Base-by-base conservation (phyloP, 768 basidiomycete genomes). In the Suillus bovinus region DNA sequence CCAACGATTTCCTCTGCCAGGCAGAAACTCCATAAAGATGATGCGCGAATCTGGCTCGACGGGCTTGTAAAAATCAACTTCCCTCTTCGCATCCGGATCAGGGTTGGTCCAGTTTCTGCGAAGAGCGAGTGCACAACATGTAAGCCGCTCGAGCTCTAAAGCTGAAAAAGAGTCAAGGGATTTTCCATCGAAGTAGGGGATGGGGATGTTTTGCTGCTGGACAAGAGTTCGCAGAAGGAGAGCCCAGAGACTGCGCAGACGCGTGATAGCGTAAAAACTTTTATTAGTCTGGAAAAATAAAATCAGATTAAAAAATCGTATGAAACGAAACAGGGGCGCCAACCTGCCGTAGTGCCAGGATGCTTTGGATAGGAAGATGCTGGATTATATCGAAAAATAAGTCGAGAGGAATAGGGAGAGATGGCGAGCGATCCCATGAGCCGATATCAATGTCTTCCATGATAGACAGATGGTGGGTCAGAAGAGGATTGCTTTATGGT, bases 171-270 rank as follows among this genome's bases (percentile, higher is more conserved):
- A 64, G 5, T 76, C 74, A 0, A 83, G 61, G 13, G 72, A 58
- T 47, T 67, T 67, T 16, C 70, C 67, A 11, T 61, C 58, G 5
- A 81, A 69, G n/a, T 77, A 63, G 0, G 85, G 85, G 50, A 81
- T 72, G 4, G 88, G 86, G 42, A 86, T 70, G 64, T 78, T 73
- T 29, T 74, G 65, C 9, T 77, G 73, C 54, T 81, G 62, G 41
- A 86, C 73, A 50, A 82, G 76, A 33, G 64, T 71, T 16, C 72
- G 74, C 34, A 88, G 69, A 27, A 84, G 75, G 9, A 73, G 58
- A 8, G 74, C 70, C 87, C 87, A 89, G 44, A 88, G 75, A 44
- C 77, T 72, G 39, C 80, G 82, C 0, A 78, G 68, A n/a, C 76
- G 79, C 0, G 85, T 83, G 20, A 82, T 68, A 4, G 76, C 69